These are phyloP conservation scores for Aspergillus haitiensis DNA, from an alignment of 495 filamentous ascomycete genomes.

Conservation along the genomic window DNA sequence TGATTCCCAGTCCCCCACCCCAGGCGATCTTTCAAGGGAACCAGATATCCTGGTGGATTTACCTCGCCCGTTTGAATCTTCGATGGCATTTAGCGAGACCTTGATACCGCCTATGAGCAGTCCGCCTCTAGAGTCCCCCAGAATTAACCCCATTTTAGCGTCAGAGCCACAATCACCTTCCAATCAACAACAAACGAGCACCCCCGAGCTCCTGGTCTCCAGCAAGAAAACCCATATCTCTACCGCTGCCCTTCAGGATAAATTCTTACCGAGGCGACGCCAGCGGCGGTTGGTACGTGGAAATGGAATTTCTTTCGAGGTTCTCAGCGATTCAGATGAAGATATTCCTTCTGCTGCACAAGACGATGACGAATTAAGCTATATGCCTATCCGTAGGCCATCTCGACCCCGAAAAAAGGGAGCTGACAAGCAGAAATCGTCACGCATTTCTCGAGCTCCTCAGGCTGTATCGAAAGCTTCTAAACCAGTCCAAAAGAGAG, in stretches of 20 bases:
- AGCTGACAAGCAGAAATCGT: slow-evolving; percentile 23
- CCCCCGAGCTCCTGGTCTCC: slow-evolving; percentile 10
- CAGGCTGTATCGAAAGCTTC: slow-evolving; percentile 5
- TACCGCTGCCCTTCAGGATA: slow-evolving; percentile 49
- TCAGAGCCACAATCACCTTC: slow-evolving; percentile 29
- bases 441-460: slow-evolving; percentile 10
- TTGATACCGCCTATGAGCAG: slow-evolving; percentile 54
- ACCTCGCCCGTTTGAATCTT: slow-evolving; percentile 22
- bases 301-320: slow-evolving; percentile 22
- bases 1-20: slow-evolving; percentile 24
- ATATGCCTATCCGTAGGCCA: slow-evolving; percentile 30
- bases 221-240: slow-evolving; percentile 41
- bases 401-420: slow-evolving; percentile 16
- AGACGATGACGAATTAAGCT: slow-evolving; percentile 45
- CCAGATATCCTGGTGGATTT: slow-evolving; percentile 10
- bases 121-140: slow-evolving; percentile 23
- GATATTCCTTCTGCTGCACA: slow-evolving; percentile 29
- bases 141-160: slow-evolving; percentile 20
- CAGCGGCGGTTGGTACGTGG: slow-evolving; percentile 30
- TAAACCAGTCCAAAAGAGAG: too few species aligned
- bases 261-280: slow-evolving; percentile 49
- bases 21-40: slow-evolving; percentile 1
- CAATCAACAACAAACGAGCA: slow-evolving; percentile 16
- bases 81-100: slow-evolving; percentile 48
- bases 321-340: slow-evolving; percentile 37